phyloP scores from a whole-genome alignment of 805 yeast species.

The Cephaloascus fragrans region DNA sequence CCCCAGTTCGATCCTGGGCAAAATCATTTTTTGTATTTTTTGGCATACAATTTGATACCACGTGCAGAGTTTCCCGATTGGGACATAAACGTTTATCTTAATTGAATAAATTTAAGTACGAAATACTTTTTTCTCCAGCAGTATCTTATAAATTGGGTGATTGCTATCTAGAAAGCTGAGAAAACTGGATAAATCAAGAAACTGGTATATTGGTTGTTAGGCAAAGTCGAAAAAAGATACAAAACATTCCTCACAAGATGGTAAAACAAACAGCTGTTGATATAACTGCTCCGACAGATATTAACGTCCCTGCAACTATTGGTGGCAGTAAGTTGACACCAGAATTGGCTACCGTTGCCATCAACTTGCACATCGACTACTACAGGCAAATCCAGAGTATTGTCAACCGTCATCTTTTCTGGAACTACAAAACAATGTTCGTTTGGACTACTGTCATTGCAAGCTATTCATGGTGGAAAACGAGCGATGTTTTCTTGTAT shows the following conservation, averaged over 20 bases:
- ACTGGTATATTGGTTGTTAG: no score
- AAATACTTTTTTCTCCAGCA: no score
- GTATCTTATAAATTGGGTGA: no score
- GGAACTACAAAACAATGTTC: conserved; percentile 31
- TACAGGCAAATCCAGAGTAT: conserved; percentile 35
- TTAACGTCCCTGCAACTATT: conserved; percentile 41
- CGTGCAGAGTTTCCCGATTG: no score
- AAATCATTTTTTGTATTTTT: conserved; percentile 56
- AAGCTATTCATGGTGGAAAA: conserved; percentile 5
- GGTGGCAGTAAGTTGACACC: conserved; percentile 42
- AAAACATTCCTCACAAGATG: no score
- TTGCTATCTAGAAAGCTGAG: no score
- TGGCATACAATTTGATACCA: no score
- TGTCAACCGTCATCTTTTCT: conserved; percentile 34
- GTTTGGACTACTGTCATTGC: conserved; percentile 13
- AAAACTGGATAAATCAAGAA: no score
- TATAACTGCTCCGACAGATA: conserved; percentile 45
- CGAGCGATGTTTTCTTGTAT: conserved; percentile 5
- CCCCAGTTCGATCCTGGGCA: conserved; percentile 99
- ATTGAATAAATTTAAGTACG: no score
- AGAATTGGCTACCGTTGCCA: conserved; percentile 46
- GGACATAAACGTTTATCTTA: no score
- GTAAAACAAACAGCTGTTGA: conserved; percentile 41
- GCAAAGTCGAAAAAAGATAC: no score
- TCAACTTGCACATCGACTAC: conserved; percentile 57